Conservation (phyloP, 2,329 filamentous ascomycete species). For the Penicillium hesseltinei region DNA sequence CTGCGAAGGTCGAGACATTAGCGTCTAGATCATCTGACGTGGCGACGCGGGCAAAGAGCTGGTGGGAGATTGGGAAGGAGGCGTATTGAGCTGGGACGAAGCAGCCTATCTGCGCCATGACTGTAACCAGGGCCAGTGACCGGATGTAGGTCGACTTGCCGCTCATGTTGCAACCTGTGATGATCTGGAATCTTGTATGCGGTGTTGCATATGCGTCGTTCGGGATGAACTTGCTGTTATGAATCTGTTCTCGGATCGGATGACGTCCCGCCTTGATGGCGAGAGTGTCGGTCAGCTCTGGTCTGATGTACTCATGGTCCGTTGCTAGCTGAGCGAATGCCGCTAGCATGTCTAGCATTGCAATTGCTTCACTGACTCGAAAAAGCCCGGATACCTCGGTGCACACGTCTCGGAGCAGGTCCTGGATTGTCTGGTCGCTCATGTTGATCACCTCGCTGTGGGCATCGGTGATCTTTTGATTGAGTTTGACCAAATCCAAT, state of each 20-base stretch:
- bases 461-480: conserved; percentile 71
- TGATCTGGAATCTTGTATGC: conserved; percentile 81
- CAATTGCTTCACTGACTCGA: conserved; percentile 80
- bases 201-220: conserved; percentile 86
- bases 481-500: conserved; percentile 76
- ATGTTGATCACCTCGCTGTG: conserved; percentile 80
- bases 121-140: conserved; percentile 74
- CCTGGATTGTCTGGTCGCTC: conserved; percentile 73
- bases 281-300: conserved; percentile 65
- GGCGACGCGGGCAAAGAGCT: conserved; percentile 83
- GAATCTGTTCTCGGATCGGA: conserved; percentile 73
- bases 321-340: conserved; percentile 74
- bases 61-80: conserved; percentile 73
- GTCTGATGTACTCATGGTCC: conserved; percentile 64
- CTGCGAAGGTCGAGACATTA: conserved; percentile 88
- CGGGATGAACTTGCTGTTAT: conserved; percentile 69
- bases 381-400: conserved; percentile 71
- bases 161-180: conserved; percentile 98
- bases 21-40: conserved; percentile 85
- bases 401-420: conserved; percentile 70
- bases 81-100: conserved; percentile 88
- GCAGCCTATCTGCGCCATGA: conserved; percentile 92
- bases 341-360: conserved; percentile 80
- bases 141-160: conserved; percentile 96
- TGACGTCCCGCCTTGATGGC: conserved; percentile 74